These are phyloP conservation scores for Vachellia collinsii DNA, from an alignment of 306 rosid species.

Conservation along the genomic window DNA sequence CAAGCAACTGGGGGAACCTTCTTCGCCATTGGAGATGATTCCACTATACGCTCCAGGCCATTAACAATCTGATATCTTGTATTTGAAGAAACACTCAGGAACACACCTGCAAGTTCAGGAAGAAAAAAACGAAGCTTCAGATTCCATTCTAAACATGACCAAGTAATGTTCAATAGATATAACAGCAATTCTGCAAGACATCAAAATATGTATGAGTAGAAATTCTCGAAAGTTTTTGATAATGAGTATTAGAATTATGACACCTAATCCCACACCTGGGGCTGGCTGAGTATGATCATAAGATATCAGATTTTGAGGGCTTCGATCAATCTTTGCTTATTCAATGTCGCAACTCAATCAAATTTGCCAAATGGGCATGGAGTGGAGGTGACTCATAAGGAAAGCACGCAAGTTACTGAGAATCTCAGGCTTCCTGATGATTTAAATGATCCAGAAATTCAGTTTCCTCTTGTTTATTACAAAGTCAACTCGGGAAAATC, in stretches of 20 bases:
- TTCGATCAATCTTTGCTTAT: no score
- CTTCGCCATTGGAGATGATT: conserved; percentile 77
- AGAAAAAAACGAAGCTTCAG: background rate
- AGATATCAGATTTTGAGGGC: no score
- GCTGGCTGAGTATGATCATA: no score
- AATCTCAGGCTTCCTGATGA: background rate
- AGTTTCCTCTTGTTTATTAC: background rate
- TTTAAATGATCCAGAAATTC: background rate
- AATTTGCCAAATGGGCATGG: no score
- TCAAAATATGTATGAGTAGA: background rate
- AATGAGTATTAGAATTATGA: no score
- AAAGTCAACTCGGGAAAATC: background rate
- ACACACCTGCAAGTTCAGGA: conserved; percentile 63
- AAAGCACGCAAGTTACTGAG: background rate
- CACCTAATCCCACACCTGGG: no score
- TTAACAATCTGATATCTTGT: conserved; percentile 84
- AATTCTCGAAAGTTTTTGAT: background rate
- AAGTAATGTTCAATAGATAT: background rate
- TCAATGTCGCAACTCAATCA: no score
- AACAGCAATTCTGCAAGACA: background rate
- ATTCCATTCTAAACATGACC: background rate
- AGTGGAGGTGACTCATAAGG: no score
- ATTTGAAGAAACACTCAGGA: conserved; percentile 87
- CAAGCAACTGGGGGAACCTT: conserved; percentile 80
- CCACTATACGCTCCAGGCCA: conserved; percentile 87